Evolutionary conservation across 805 yeast species (phyloP), one percentile per base, ranked within the genome.

Genomic region (Ogataea angusta): DNA sequence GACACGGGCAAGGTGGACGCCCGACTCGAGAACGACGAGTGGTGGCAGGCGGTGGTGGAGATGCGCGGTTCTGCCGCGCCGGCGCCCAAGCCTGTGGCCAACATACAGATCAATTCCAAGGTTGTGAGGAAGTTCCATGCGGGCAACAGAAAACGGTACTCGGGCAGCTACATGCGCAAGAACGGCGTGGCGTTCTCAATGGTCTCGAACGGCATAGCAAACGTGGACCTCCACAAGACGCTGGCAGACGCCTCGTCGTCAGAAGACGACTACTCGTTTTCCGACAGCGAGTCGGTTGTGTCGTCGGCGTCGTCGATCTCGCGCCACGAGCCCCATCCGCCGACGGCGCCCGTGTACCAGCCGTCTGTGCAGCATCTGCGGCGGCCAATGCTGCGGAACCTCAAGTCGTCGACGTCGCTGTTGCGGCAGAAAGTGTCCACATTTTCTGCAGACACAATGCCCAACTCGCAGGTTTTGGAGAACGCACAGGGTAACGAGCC

Each of bases 131-230:
- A 62, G 30, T 58, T 68, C 35, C 54, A 57, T 18, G 62, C 42
- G 21, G 41, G 59, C 27, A 45, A 53, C 6, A 69, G 67, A 37
- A 56, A 76, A 42, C 58, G 78, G 32, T 71, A 67, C 40, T 72
- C 80, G 0, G 60, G 86, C 15, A 77, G 91, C 8, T 78, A 80
- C 37, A 60, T 88, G 37, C 93, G 85, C 55, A 79, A 77, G 45
- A 67, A 83, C 50, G 96, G 96, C 0, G 76, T 89, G 4, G 80
- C 93, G 1, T 73, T 86, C 44, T 80, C 82, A 36, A 85, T 90
- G 82, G 81, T 81, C 43, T 76, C 91, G 1, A 77, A 72, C 41
- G 69, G 67, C 49, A 63, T 80, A 3, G 61, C 62, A 7, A 64
- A 62, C 14, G 48, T 63, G 23, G 70, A 61, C 34, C 49, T 59